Evolutionary conservation across 1,284 basidiomycete genomes (phyloP), one percentile per base, ranked within the genome.

Genomic region (Exobasidium rhododendri): DNA sequence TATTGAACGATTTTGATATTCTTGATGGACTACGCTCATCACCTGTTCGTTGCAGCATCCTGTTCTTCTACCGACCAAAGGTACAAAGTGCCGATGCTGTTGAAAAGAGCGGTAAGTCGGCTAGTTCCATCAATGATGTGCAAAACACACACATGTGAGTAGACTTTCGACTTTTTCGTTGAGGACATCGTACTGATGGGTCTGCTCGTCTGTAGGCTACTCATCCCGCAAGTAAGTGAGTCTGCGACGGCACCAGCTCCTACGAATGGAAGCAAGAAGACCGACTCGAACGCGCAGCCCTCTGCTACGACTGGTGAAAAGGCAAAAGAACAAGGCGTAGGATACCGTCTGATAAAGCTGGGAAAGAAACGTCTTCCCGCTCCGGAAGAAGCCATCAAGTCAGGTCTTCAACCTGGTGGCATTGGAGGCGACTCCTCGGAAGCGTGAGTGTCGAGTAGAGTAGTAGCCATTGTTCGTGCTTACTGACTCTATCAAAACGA

Each of bases 31-130:
- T n/a, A n/a, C n/a, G 35, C 35, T 40, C 10, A 40, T 40, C 35
- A 17, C 35, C 7, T 40, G 17, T 40, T 10, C 35, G 17, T 40
- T 17, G 17, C 35, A 40, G 35, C 7, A 17, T 73, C 51, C 71
- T 67, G 55, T 73, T 67, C 53, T 69, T 71, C 64, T 73, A 73
- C 30, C 62, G 71, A 17, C 71, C 71, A 46, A 73, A 71, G 56
- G 71, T 73, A 2, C 43, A 52, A 11, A 46, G 65, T 14, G 67
- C 63, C 11, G 59, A 69, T 50, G 58, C 63, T n/a, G 69, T 65
- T 28, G 65, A 69, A 17, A 50, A 20, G 26, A 51, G 45, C 17
- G 57, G 43, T 7, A 59, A 46, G 28, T 46, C 54, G 31, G 63
- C 63, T 13, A 54, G 64, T 20, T 67, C 61, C 13, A 44, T 73